Evolutionary conservation across 1,284 basidiomycete species (phyloP), one percentile per base, ranked within the genome.

Genomic region (Austropuccinia psidii): DNA sequence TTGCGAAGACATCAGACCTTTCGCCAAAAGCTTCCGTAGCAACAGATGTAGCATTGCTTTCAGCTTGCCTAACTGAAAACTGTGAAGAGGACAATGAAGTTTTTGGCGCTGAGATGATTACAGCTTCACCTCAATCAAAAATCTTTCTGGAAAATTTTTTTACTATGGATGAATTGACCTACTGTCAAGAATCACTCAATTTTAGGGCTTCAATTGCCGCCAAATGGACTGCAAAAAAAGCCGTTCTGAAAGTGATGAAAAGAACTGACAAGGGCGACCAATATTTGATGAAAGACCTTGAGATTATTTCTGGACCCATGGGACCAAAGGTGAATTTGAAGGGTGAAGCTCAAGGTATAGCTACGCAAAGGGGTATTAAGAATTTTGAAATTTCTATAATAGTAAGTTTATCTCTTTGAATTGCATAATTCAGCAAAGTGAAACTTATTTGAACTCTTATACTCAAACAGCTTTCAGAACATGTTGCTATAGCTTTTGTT

Each of bases 171-270:
- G 95, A 98, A 84, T 86, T 89, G 77, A 83, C 85, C 17, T 97
- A 98, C 85, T 98, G 95, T 83, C 84, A 83, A 68, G 78, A 86
- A 19, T 93, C 97, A 79, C 88, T 95, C 0, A 90, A 91, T 75
- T 87, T 91, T n/a, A 82, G 86, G 1, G 89, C 95, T 3, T 97
- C 94, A 11, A 94, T 96, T 80, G 93, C 94, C 45, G 94, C 91
- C 65, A 90, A 93, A 76, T 98, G 95, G 93, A 91, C 88, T 57
- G 94, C 93, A 58, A 98, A 98, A 82, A 95, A 98, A 82, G 95
- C 94, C 11, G 90, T 94, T 67, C 97, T 98, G 88, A 98, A 98
- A 84, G 90, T 92, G 19, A 86, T 98, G 11, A 90, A 90, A 37
- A 89, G 93, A 50, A 84, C 88, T 27, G 93, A 90, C 5, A 90